Evolutionary conservation across 2,329 filamentous ascomycete genomes (phyloP).

Genomic region (Fusarium robinianum): DNA sequence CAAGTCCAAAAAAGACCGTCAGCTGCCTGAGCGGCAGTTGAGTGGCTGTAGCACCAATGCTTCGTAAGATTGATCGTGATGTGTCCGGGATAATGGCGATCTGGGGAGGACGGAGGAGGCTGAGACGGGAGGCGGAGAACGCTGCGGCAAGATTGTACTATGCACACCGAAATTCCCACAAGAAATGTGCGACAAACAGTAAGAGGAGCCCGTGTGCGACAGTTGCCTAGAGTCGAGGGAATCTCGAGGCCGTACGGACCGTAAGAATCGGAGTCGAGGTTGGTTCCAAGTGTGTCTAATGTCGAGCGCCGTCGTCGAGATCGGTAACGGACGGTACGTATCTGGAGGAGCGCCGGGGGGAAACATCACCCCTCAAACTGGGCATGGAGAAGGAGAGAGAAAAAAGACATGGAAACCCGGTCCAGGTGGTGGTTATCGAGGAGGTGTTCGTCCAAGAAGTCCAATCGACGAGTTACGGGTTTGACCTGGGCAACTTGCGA

Average conservation of each 20-base stretch:
- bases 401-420: not conserved
- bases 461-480: too few relatives aligned
- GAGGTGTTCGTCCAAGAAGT: too few relatives aligned
- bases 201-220: conserved; percentile 1
- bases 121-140: conserved; percentile 14
- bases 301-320: conserved; percentile 8
- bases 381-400: too few relatives aligned
- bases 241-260: not conserved
- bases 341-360: conserved; percentile 9
- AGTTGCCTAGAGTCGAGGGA: not conserved
- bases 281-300: not conserved
- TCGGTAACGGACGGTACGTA: conserved; percentile 7
- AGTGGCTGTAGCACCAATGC: conserved; percentile 7
- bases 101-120: conserved; percentile 16
- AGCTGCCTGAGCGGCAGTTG: conserved; percentile 11
- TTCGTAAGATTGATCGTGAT: conserved; percentile 12
- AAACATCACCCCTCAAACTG: conserved; percentile 3
- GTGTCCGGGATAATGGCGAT: conserved; percentile 24
- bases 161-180: too few relatives aligned
- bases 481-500: too few relatives aligned
- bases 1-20: not conserved
- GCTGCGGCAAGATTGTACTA: not conserved
- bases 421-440: too few relatives aligned
- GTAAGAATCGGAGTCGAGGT: not conserved
- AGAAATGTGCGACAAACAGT: conserved; percentile 1